These are phyloP conservation scores for Neurospora africana DNA, from an alignment of 495 filamentous ascomycete species.

Conservation along the genomic window DNA sequence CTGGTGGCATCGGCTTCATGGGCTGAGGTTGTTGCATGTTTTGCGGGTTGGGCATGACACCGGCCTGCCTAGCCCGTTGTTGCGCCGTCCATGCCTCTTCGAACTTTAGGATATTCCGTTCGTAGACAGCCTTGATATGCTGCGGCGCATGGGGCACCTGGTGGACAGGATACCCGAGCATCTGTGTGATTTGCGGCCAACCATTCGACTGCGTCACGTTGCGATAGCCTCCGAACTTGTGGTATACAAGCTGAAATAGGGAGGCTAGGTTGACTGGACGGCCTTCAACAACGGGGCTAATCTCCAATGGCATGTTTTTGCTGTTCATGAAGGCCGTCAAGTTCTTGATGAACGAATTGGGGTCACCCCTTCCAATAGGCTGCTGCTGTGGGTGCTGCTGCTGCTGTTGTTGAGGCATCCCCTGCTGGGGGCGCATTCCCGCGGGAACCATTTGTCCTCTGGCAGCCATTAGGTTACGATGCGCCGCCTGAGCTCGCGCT, in stretches of 20 bases:
- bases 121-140: constrained; percentile 63
- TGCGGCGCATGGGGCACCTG: constrained; percentile 54
- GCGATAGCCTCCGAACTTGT: constrained; percentile 63
- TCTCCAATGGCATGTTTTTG: constrained; percentile 57
- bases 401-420: constrained; percentile 12
- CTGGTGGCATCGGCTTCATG: constrained; percentile 24
- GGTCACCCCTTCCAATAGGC: constrained; percentile 23
- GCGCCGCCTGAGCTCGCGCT: constrained; percentile 30
- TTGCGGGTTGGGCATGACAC: constrained; percentile 11
- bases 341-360: constrained; percentile 65
- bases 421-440: constrained; percentile 31
- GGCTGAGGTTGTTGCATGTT: constrained; percentile 27
- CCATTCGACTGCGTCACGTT: constrained; percentile 51
- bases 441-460: constrained; percentile 38
- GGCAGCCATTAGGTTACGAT: constrained; percentile 38
- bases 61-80: constrained; percentile 45
- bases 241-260: constrained; percentile 65
- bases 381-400: constrained; percentile 15
- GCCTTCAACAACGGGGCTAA: constrained; percentile 57
- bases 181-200: constrained; percentile 62
- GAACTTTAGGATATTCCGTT: constrained; percentile 60
- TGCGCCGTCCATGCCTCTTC: constrained; percentile 59
- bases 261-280: constrained; percentile 60
- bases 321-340: constrained; percentile 61
- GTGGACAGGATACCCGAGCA: constrained; percentile 53